Evolutionary conservation across 768 basidiomycete genomes (phyloP).

Genomic region (Mycena amicta): DNA sequence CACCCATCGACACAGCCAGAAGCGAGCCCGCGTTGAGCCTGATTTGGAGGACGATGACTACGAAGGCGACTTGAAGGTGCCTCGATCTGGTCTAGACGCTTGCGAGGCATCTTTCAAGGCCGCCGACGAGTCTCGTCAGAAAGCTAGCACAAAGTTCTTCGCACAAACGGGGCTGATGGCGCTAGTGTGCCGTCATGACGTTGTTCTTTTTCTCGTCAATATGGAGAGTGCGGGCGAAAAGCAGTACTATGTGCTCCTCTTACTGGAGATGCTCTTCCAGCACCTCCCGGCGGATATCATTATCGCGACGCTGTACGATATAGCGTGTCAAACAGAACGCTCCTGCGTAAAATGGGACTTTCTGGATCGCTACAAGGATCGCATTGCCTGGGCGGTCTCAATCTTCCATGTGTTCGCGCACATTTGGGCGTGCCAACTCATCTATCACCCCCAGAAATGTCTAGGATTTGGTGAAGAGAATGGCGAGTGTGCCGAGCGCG

Average conservation of each 20-base stretch:
- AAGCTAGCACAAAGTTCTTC: too few species aligned
- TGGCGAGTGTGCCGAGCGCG: constrained; percentile 36
- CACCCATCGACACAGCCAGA: neutral
- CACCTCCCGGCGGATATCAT: constrained; percentile 25
- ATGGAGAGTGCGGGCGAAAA: constrained; percentile 34
- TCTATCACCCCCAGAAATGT: constrained; percentile 33
- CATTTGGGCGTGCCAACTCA: constrained; percentile 39
- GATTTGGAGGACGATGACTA: constrained; percentile 12
- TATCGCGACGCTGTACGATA: constrained; percentile 28
- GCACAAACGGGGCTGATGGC: constrained; percentile 33
- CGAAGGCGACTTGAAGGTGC: constrained; percentile 29
- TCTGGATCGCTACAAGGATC: neutral
- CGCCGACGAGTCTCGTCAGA: too few species aligned
- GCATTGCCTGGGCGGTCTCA: constrained; percentile 33
- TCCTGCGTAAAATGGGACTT: constrained; percentile 11
- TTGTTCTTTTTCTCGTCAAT: constrained; percentile 34
- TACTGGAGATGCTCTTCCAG: constrained; percentile 31
- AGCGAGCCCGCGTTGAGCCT: neutral
- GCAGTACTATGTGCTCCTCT: constrained; percentile 32
- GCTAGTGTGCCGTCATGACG: constrained; percentile 36
- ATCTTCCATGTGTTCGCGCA: constrained; percentile 45
- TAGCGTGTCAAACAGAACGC: constrained; percentile 32
- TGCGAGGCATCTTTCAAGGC: too few species aligned
- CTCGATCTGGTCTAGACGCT: constrained; percentile 33
- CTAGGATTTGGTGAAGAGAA: constrained; percentile 33